Base-by-base conservation (phyloP, 331 rosid species). In the Stylosanthes scabra region DNA sequence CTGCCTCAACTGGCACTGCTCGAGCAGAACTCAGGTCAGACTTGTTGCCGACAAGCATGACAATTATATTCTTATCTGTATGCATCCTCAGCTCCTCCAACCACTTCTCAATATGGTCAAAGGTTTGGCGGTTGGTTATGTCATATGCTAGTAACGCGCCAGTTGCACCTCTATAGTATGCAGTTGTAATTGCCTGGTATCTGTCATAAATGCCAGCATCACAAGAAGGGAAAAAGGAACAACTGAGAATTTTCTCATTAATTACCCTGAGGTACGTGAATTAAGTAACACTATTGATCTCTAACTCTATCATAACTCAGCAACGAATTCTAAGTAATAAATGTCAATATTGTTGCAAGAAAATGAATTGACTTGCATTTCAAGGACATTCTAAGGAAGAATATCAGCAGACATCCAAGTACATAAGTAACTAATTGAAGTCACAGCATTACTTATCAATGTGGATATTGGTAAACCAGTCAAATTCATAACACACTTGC, bases 121-220 rank as follows among this genome's bases (percentile, higher is more conserved):
- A 95, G 46, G 93, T 28, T 57, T 81, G 92, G 31, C 86, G 92
- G 66, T 82, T 95, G 55, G 91, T 84, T 57, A 92, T 86, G 88
- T 95, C 99, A 55, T 95, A 95, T 64, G 89, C 93, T 51, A 95
- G 87, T 85, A 95, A 83, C 0, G 98, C 98, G 4, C 99, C 99
- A 6, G 81, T 93, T 12, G 98, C 96, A 37, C 99, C 99, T 79
- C 99, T 87, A 74, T 95, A 95, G 75, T 95, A 95, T 4, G 99
- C 99, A 54, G 94, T 87, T 31, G 99, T 95, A 85, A 95, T 93
- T 2, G 99, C 99, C 74, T 94, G 89, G 80, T 95, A 95, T 83
- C 99, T 91, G 85, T 71, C 62, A 86, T 60, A 66, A 81, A 76
- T 63, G 25, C 28, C 65, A 62, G 68, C 27, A 49, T 49, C 54